Base-by-base conservation (phyloP, 1,284 basidiomycete genomes). In the Salmacisia buchloeana region DNA sequence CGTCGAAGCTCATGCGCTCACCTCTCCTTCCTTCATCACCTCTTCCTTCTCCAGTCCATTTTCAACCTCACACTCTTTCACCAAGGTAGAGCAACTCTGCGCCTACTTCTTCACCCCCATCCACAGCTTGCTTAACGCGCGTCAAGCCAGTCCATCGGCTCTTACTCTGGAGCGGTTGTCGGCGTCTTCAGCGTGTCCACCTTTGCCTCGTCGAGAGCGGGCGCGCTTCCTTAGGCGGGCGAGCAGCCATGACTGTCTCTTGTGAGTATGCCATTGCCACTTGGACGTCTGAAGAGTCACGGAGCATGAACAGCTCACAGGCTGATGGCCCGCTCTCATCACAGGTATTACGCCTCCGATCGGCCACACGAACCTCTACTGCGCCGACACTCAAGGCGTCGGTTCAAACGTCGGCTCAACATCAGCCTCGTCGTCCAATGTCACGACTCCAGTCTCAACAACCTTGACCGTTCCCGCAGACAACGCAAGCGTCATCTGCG, bases 241-340 rank as follows among this genome's bases (percentile, higher is more conserved):
- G 41, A 43, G 41, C 41, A 43, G 41, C 41, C 23, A 43, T 43
- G 41, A 43, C 41, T 43, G 41, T 43, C 41, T 43, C 41, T 43
- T 43, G 41, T 43, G 41, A 43, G 41, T 43, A 18, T n/a, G n/a
- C n/a, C n/a, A 43, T 43, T 4, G 6, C 18, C 6, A 43, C 7
- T n/a, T n/a, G n/a, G n/a, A n/a, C n/a, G n/a, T n/a, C n/a, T n/a
- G n/a, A n/a, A n/a, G n/a, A n/a, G n/a, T n/a, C n/a, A n/a, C n/a
- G n/a, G n/a, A n/a, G n/a, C n/a, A n/a, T n/a, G n/a, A n/a, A n/a
- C n/a, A n/a, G n/a, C n/a, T n/a, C n/a, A n/a, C n/a, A n/a, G n/a
- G n/a, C n/a, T n/a, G n/a, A n/a, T 2, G 10, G 36, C 2, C 2
- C 2, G 10, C 12, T 38, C 36, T 1, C 36, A 38, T 43, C 3